phyloP scores from a whole-genome alignment of 2,329 filamentous ascomycete genomes.

The Penicillium sp. region DNA sequence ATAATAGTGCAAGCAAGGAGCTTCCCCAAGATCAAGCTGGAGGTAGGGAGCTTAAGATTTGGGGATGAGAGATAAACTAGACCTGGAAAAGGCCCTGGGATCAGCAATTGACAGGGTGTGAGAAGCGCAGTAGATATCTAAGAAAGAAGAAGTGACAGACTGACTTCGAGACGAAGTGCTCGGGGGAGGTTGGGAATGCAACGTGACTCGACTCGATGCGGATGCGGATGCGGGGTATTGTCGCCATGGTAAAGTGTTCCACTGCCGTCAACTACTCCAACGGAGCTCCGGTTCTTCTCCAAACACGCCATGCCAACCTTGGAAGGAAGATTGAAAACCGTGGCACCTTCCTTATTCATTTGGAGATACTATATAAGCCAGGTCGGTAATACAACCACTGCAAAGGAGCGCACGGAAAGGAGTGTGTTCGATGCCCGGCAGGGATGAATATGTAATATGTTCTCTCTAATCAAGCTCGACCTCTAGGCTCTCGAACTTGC shows the following conservation, averaged over 20 bases:
- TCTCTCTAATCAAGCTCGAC: too few species aligned
- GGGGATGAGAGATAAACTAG: not conserved
- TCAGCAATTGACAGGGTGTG: not conserved
- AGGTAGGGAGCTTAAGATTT: not conserved
- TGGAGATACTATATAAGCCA: not conserved
- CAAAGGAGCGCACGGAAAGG: too few species aligned
- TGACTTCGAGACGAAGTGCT: not conserved
- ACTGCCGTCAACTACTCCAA: not conserved
- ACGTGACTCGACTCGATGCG: slow-evolving; percentile 21
- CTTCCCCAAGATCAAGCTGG: slow-evolving; percentile 7
- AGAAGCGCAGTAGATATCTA: slow-evolving; percentile 1
- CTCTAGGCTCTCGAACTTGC: too few species aligned
- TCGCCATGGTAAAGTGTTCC: not conserved
- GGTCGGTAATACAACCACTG: too few species aligned
- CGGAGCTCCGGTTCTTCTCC: not conserved
- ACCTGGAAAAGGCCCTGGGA: not conserved
- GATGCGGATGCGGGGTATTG: slow-evolving; percentile 23
- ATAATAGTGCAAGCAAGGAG: slow-evolving; percentile 23
- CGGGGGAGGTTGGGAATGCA: slow-evolving; percentile 1
- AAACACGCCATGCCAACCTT: not conserved
- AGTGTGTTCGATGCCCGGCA: too few species aligned
- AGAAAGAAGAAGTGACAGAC: not conserved
- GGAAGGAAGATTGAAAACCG: not conserved
- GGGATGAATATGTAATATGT: too few species aligned
- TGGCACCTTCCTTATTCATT: not conserved